phyloP scores from a whole-genome alignment of 1,284 basidiomycete genomes.

The Puccinia brachypodii region DNA sequence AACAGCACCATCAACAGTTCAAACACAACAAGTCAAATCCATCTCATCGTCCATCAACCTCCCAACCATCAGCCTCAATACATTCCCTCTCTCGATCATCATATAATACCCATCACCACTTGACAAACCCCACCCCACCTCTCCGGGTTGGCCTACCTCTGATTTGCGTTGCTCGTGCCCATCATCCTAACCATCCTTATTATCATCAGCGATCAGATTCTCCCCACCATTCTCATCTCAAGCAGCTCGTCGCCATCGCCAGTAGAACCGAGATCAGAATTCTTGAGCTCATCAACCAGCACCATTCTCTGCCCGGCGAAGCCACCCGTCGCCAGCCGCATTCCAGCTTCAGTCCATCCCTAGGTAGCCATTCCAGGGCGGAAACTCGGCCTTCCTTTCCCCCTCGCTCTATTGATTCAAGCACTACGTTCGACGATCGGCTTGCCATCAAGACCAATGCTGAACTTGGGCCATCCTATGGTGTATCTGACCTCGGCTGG shows the following conservation, averaged over 20 bases:
- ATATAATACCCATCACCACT: slow-evolving; percentile 26
- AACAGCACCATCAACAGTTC: slow-evolving; percentile 7
- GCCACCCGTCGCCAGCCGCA: neutral
- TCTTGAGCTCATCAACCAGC: slow-evolving; percentile 22
- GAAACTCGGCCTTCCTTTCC: neutral
- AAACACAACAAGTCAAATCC: slow-evolving; percentile 18
- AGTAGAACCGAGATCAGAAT: slow-evolving; percentile 33
- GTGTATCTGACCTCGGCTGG: slow-evolving; percentile 23
- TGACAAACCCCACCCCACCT: slow-evolving; percentile 26
- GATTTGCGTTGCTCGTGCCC: slow-evolving; percentile 19
- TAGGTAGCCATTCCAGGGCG: neutral
- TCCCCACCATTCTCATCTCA: slow-evolving; percentile 15
- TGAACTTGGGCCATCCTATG: slow-evolving; percentile 36
- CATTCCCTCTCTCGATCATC: slow-evolving; percentile 19
- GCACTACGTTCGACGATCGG: slow-evolving; percentile 19
- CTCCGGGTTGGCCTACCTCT: slow-evolving; percentile 25
- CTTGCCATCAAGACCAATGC: slow-evolving; percentile 32
- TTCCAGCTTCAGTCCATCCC: slow-evolving; percentile 7
- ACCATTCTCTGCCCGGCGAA: slow-evolving; percentile 4
- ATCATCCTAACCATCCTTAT: neutral
- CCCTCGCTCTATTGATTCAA: slow-evolving; percentile 2
- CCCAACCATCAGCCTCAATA: slow-evolving; percentile 26
- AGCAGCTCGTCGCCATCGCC: slow-evolving; percentile 22
- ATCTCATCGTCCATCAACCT: slow-evolving; percentile 17
- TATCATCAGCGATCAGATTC: slow-evolving; percentile 8